Percentiles rank a stretch among this genome's conserved stretches.
Conservation (phyloP, 2,329 filamentous ascomycete species). For the Microthyrium microscopicum region DNA sequence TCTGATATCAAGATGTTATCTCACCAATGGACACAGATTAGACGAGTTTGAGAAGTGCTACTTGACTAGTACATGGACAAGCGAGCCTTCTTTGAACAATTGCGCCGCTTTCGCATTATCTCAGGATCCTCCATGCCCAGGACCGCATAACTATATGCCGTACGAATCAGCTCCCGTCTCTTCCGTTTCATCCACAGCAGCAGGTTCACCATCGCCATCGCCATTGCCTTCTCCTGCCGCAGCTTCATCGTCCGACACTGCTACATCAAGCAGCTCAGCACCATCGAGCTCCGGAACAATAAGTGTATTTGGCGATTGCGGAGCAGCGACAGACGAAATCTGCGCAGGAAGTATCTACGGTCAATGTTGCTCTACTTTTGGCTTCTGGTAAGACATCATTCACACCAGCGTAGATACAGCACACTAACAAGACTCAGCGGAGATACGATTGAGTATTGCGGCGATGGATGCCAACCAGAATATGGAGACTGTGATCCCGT, state of each 20-base stretch:
- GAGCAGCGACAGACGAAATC: neutral
- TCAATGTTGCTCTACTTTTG: neutral
- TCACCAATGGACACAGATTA: no score
- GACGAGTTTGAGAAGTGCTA: no score
- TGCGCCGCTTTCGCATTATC: no score
- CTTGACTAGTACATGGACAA: no score
- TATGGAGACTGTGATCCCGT: no score
- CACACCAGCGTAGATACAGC: neutral
- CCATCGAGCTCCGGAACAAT: neutral
- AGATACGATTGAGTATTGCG: neutral
- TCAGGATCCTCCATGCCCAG: no score
- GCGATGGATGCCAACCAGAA: neutral
- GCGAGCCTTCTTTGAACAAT: no score
- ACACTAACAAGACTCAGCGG: conserved; percentile 1
- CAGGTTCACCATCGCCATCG: neutral
- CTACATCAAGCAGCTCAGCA: neutral
- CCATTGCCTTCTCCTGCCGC: neutral
- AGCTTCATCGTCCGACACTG: neutral
- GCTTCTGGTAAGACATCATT: neutral
- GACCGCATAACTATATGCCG: no score
- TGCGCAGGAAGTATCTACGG: neutral
- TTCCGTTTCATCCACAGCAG: neutral
- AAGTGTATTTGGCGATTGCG: neutral
- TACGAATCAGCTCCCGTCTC: neutral
- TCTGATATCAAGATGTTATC: no score